Evolutionary conservation across 768 basidiomycete genomes (phyloP).

Genomic region (Rhodotorula taiwanensis): DNA sequence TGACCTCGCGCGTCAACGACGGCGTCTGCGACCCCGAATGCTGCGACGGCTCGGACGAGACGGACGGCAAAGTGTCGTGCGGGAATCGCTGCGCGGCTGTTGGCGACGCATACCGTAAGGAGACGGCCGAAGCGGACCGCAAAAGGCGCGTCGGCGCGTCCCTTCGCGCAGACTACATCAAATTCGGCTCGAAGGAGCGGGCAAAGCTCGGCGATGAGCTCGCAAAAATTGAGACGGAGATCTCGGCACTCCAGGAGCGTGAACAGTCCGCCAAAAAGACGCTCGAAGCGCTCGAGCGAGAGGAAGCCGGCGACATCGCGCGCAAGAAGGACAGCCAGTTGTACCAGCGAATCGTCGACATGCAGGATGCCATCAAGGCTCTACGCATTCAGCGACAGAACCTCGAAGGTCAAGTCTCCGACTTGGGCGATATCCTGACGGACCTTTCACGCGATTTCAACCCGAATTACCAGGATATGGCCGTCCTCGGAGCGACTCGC

Average conservation of each 20-base stretch:
- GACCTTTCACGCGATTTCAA: slow-evolving; percentile 74
- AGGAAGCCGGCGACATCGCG: slow-evolving; percentile 72
- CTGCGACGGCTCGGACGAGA: slow-evolving; percentile 94
- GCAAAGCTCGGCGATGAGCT: slow-evolving; percentile 65
- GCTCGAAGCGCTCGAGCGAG: slow-evolving; percentile 66
- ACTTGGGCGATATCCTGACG: slow-evolving; percentile 74
- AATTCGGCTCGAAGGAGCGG: slow-evolving; percentile 83
- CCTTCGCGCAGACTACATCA: slow-evolving; percentile 79
- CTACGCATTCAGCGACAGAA: slow-evolving; percentile 66
- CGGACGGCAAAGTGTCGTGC: slow-evolving; percentile 60
- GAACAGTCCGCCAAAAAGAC: slow-evolving; percentile 66
- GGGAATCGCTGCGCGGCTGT: slow-evolving; percentile 67
- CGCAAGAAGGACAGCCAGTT: slow-evolving; percentile 74
- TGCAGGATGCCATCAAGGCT: slow-evolving; percentile 67
- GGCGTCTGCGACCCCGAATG: slow-evolving; percentile 89
- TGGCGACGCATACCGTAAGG: slow-evolving; percentile 62
- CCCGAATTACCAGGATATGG: slow-evolving; percentile 99
- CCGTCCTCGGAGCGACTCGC: slow-evolving; percentile 88
- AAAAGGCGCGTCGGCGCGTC: slow-evolving; percentile 83
- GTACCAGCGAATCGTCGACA: slow-evolving; percentile 64
- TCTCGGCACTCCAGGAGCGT: slow-evolving; percentile 44
- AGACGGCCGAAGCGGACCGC: slow-evolving; percentile 66
- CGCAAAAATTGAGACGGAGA: slow-evolving; percentile 54
- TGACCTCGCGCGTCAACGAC: slow-evolving; percentile 77
- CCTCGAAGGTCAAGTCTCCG: slow-evolving; percentile 65